These are phyloP conservation scores for Saccharomycopsis sp. DNA, from an alignment of 805 yeast genomes.

Conservation along the genomic window DNA sequence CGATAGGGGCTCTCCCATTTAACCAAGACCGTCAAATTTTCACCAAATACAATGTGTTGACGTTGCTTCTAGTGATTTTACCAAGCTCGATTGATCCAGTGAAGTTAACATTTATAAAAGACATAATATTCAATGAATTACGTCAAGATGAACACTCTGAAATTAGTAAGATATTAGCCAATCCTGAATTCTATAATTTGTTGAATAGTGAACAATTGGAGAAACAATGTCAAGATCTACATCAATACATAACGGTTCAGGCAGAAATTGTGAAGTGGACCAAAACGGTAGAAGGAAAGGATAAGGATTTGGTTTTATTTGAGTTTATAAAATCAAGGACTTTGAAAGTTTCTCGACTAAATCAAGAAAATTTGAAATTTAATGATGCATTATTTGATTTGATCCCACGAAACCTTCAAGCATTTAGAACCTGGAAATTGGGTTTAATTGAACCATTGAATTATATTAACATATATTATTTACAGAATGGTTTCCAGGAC, in stretches of 20 bases:
- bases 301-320: constrained; percentile 4
- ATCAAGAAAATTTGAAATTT: constrained; percentile 16
- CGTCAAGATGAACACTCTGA: not conserved
- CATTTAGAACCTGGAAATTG: constrained; percentile 6
- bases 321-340: constrained; percentile 18
- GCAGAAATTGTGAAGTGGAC: constrained; percentile 9
- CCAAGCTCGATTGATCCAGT: constrained; percentile 17
- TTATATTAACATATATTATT: constrained; percentile 7
- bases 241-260: not conserved
- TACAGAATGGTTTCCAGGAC: not conserved
- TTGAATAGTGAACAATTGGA: constrained; percentile 4
- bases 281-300: not conserved
- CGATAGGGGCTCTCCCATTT: not conserved
- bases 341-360: constrained; percentile 15
- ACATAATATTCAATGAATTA: constrained; percentile 8
- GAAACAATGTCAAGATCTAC: not conserved
- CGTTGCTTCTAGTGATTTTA: constrained; percentile 10
- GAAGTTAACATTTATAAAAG: constrained; percentile 6
- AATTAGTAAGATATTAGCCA: not conserved
- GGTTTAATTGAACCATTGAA: constrained; percentile 15
- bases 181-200: constrained; percentile 6
- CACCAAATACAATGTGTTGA: constrained; percentile 9
- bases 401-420: constrained; percentile 2
- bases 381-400: constrained; percentile 10
- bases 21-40: not conserved